Percentiles rank a stretch among this genome's conserved stretches.
Evolutionary conservation across 495 filamentous ascomycete species (phyloP).

Genomic region (Penicillium malachiteum): DNA sequence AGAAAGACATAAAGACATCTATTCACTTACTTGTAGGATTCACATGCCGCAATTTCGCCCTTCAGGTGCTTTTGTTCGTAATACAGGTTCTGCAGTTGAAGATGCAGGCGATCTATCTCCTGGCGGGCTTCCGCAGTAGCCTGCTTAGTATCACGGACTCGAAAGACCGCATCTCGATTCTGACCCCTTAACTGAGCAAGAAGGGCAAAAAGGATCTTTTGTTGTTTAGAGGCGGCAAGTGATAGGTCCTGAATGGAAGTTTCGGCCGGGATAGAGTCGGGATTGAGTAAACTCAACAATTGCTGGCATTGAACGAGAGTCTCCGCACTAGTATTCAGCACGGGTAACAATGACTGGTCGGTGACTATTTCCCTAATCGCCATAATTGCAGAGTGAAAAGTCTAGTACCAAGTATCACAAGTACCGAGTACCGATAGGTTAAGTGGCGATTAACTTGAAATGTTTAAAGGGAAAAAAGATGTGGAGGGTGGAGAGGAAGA

Average conservation of each 20-base stretch:
- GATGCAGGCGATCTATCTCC: conserved; percentile 87
- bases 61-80: conserved; percentile 91
- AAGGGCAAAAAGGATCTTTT: conserved; percentile 76
- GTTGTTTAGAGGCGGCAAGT: conserved; percentile 67
- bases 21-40: conserved; percentile 81
- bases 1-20: not conserved
- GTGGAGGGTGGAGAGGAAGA: conserved; percentile 3
- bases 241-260: conserved; percentile 47
- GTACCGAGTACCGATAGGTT: not conserved
- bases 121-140: conserved; percentile 81
- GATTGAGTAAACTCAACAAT: conserved; percentile 63
- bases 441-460: conserved; percentile 1
- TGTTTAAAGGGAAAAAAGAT: not conserved
- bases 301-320: conserved; percentile 70
- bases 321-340: conserved; percentile 66
- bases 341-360: conserved; percentile 67
- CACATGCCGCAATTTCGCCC: conserved; percentile 87
- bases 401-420: not conserved
- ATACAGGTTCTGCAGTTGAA: conserved; percentile 92
- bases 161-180: conserved; percentile 76
- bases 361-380: conserved; percentile 61
- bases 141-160: conserved; percentile 82
- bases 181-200: conserved; percentile 78
- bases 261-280: conserved; percentile 36
- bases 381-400: conserved; percentile 31